Percentiles rank a stretch among this genome's conserved stretches.
Conservation (phyloP, 257 asterid genomes). For the Gardenia jasminoides region DNA sequence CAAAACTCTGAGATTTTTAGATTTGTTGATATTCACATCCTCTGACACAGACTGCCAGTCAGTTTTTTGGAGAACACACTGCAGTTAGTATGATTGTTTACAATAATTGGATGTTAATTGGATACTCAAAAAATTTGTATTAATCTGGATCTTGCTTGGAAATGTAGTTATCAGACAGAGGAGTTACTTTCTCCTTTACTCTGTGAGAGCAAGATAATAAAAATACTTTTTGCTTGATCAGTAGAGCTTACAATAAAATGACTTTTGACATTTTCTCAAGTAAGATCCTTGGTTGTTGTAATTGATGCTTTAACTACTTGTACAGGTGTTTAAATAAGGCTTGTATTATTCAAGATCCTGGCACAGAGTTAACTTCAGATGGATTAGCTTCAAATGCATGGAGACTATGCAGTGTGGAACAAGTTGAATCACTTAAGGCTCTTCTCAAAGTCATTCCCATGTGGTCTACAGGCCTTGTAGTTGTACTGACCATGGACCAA, state of each 20-base stretch:
- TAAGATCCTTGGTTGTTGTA: neutral
- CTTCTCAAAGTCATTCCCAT: constrained; percentile 18
- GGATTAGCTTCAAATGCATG: constrained; percentile 23
- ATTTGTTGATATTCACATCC: neutral
- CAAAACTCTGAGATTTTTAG: neutral
- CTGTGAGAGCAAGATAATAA: too few relatives aligned
- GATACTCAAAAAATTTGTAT: neutral
- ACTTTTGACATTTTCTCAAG: neutral
- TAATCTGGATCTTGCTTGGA: neutral
- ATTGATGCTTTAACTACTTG: too few relatives aligned
- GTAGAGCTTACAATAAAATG: too few relatives aligned
- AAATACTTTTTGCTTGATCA: neutral
- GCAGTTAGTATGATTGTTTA: too few relatives aligned
- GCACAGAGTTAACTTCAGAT: constrained; percentile 20
- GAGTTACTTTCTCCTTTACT: too few relatives aligned
- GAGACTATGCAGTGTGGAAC: constrained; percentile 26
- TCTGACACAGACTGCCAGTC: neutral
- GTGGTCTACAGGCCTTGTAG: constrained; percentile 20
- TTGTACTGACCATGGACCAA: neutral
- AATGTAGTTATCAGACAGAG: too few relatives aligned
- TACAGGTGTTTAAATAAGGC: constrained; percentile 25
- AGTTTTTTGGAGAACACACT: too few relatives aligned
- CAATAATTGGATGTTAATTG: neutral
- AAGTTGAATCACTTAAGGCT: constrained; percentile 17
- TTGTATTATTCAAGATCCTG: constrained; percentile 24